These are phyloP conservation scores for Kodamaea jinghongensis DNA, from an alignment of 805 yeast genomes.

Conservation along the genomic window DNA sequence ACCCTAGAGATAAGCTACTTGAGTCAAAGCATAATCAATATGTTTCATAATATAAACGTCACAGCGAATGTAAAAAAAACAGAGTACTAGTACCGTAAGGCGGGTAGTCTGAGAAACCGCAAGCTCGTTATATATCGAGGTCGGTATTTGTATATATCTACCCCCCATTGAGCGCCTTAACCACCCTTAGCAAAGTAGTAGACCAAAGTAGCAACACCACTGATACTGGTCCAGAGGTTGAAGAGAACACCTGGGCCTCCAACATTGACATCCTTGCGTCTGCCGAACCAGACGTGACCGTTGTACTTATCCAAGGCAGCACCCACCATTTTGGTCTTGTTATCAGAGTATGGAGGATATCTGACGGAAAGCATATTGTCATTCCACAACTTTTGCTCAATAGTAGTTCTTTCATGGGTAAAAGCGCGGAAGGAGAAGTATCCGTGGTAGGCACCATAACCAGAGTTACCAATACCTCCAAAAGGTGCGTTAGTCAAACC, in stretches of 20 bases:
- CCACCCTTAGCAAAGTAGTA: conserved; percentile 15
- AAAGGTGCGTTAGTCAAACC: conserved; percentile 72
- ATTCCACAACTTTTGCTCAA: conserved; percentile 62
- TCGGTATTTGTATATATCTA: no score
- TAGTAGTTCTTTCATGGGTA: conserved; percentile 67
- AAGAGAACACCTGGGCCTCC: conserved; percentile 34
- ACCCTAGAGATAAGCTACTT: no score
- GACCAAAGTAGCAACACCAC: conserved; percentile 29
- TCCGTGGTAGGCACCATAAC: conserved; percentile 84
- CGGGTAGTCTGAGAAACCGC: no score
- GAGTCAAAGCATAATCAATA: no score
- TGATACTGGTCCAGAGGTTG: conserved; percentile 29
- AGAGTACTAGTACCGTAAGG: no score
- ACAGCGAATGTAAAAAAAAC: no score
- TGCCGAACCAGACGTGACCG: conserved; percentile 38
- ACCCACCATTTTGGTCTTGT: conserved; percentile 31
- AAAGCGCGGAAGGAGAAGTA: conserved; percentile 59
- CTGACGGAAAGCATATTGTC: conserved; percentile 60
- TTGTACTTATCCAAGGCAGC: conserved; percentile 27
- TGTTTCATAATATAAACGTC: no score
- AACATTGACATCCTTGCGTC: conserved; percentile 33
- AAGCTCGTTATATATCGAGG: no score
- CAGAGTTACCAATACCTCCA: conserved; percentile 89
- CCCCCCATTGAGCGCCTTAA: no score
- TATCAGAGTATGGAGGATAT: conserved; percentile 57